Evolutionary conservation across 2,329 filamentous ascomycete genomes (phyloP), one percentile per base, ranked within the genome.

Genomic region (Dactylellina leptospora): DNA sequence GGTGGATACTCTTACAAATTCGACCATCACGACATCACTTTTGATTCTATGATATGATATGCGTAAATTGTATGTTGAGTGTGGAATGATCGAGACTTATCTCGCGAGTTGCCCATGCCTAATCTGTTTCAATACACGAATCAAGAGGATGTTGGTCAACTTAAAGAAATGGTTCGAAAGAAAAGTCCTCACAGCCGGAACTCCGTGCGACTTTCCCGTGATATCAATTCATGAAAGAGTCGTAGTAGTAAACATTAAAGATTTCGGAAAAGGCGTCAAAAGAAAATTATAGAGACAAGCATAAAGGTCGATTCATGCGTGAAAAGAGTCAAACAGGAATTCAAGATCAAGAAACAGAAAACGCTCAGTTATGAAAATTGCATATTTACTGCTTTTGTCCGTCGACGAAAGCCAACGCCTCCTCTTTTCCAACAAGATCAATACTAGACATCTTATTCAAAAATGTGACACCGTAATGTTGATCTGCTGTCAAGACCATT

Each of bases 381-480:
- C 10, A 13, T 47, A 16, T 60, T 55, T 60, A 72, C 53, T 72
- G 59, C 59, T 72, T 72, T 80, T 96, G 92, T 18, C 92, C 93
- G 79, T 97, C 93, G 10, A 99, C 93, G 79, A 99, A 99, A 78
- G 91, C 89, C 76, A 99, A 83, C 25, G 95, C 95, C 77, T 95
- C 91, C 75, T 96, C 91, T 61, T 88, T 87, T 74, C 87, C 88
- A 53, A 97, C 93, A 56, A 93, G 93, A 81, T 95, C 91, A 77
- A 99, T 96, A 38, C 88, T 91, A 82, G 91, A 96, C 75, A 93
- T 96, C 85, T 97, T 97, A 80, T 93, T 93, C 75, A 87, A 86
- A 81, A 93, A 97, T 55, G 91, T 92, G 55, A 99, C 95, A 73
- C 95, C 95, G 80, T 99, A 99, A 81, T 93, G 97, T 82, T 96